A percentile compares a stretch with the other conserved stretches of the same genome.
Evolutionary conservation across 2,329 filamentous ascomycete species (phyloP).

Genomic region (Arthrobotrys pseudoclavata): DNA sequence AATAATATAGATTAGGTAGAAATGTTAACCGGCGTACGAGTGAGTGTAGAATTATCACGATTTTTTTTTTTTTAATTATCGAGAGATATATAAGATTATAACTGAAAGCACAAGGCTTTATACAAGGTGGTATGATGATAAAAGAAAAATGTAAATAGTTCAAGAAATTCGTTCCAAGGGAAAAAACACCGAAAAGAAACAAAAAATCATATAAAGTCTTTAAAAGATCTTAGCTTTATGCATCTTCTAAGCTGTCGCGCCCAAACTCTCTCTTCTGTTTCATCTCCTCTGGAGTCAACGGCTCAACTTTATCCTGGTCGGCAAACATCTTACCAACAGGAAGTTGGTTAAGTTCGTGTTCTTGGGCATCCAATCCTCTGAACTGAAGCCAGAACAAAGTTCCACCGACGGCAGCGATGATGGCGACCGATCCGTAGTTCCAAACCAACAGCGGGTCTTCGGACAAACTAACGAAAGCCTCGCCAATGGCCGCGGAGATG

Average conservation of each 20-base stretch:
- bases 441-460: constrained; percentile 77
- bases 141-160: neutral
- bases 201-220: neutral
- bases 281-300: constrained; percentile 47
- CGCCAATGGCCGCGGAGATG: constrained; percentile 77
- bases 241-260: constrained; percentile 29
- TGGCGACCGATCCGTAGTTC: constrained; percentile 77
- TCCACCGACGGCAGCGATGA: constrained; percentile 75
- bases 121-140: neutral
- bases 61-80: neutral
- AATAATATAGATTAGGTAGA: no score
- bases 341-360: constrained; percentile 78
- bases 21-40: no score
- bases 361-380: constrained; percentile 74
- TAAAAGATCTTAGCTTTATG: neutral
- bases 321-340: constrained; percentile 60
- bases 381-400: constrained; percentile 78
- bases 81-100: neutral
- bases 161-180: neutral
- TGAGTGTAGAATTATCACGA: no score
- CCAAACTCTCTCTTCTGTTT: constrained; percentile 39
- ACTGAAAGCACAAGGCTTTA: neutral
- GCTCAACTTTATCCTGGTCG: constrained; percentile 38
- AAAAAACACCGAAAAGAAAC: neutral
- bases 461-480: constrained; percentile 75